Evolutionary conservation across 345 rosid genomes (phyloP).

Genomic region (Brassica juncea): DNA sequence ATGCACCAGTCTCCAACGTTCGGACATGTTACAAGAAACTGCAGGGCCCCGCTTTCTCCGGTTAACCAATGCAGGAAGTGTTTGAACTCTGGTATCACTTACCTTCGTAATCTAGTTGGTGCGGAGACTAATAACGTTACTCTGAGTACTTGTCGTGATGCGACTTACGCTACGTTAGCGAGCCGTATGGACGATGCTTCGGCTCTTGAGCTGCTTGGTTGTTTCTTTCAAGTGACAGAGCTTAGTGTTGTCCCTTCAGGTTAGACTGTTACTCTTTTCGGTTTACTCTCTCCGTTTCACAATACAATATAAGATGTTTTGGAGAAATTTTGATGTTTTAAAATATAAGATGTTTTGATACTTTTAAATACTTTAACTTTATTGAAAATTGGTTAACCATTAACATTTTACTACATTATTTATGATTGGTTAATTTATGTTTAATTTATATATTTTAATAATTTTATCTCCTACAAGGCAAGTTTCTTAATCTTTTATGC

Average conservation of each 20-base stretch:
- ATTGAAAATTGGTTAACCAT: no score
- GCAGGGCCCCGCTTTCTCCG: slow-evolving; percentile 55
- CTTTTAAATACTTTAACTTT: no score
- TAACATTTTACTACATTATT: no score
- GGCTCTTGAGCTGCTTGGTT: slow-evolving; percentile 64
- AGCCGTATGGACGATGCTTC: slow-evolving; percentile 66
- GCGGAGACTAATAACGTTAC: slow-evolving; percentile 63
- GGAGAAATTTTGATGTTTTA: no score
- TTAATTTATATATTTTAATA: no score
- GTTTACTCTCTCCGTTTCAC: no score
- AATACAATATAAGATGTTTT: no score
- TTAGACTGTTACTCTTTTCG: slow-evolving; percentile 10
- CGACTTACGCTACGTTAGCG: slow-evolving; percentile 69
- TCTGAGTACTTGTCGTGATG: slow-evolving; percentile 84
- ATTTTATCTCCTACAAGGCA: no score
- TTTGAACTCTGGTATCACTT: slow-evolving; percentile 72
- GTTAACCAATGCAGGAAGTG: slow-evolving; percentile 69
- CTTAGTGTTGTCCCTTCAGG: slow-evolving; percentile 53
- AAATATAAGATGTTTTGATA: no score
- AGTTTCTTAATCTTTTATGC: no score
- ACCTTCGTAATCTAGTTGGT: slow-evolving; percentile 69
- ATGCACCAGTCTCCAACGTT: slow-evolving; percentile 84
- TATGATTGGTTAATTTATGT: no score
- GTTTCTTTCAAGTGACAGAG: slow-evolving; percentile 84
- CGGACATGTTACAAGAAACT: slow-evolving; percentile 59